A percentile compares a stretch with the other conserved stretches of the same genome.
Conservation (phyloP, 441 rosid species). For the Brassica hybrid region DNA sequence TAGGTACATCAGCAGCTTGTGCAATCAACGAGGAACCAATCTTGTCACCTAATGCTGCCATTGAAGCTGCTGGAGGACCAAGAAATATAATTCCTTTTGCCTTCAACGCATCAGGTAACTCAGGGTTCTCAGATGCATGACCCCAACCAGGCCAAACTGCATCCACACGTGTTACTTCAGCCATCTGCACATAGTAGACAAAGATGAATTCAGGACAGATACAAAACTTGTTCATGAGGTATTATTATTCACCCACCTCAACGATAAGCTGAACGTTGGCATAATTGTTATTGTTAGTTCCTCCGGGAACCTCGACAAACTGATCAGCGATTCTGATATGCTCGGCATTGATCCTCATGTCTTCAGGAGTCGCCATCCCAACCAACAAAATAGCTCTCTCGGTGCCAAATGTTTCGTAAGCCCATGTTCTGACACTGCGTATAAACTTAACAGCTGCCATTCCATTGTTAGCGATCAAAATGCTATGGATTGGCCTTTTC, state of each 20-base stretch:
- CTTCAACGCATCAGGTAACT: slow-evolving; percentile 91
- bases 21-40: slow-evolving; percentile 99
- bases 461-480: slow-evolving; percentile 96
- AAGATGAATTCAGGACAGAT: slow-evolving; percentile 12
- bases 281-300: slow-evolving; percentile 98
- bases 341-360: slow-evolving; percentile 99
- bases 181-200: slow-evolving; percentile 70
- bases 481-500: slow-evolving; percentile 84
- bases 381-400: slow-evolving; percentile 97
- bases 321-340: slow-evolving; percentile 99
- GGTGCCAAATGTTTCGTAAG: slow-evolving; percentile 96
- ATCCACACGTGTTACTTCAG: slow-evolving; percentile 96
- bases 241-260: slow-evolving; percentile 66
- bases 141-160: slow-evolving; percentile 99
- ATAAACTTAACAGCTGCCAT: slow-evolving; percentile 99
- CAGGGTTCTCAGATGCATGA: slow-evolving; percentile 99
- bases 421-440: slow-evolving; percentile 97
- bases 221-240: slow-evolving; percentile 8
- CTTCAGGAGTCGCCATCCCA: slow-evolving; percentile 99
- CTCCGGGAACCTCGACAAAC: slow-evolving; percentile 99
- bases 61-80: slow-evolving; percentile 91
- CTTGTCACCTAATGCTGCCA: slow-evolving; percentile 99
- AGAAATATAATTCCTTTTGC: slow-evolving; percentile 93
- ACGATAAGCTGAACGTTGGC: slow-evolving; percentile 99
- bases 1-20: slow-evolving; percentile 98